Conservation (phyloP, 176 grass and related monocot species). For the sorghum (Sorghum bicolor) region Sorghum_bicolor_NCBIv3 NC_012870.2:70598001-70598500, state of each 20-base stretch:
- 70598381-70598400: constrained; percentile 9
- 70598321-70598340: not conserved
- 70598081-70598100: constrained; percentile 61
- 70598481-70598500: not conserved
- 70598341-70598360: constrained; percentile 13
- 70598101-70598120: constrained; percentile 97
- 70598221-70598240: constrained; percentile 24
- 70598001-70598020: not conserved
- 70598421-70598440: not conserved
- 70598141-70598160: constrained; percentile 65
- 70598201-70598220: constrained; percentile 67
- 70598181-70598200: constrained; percentile 90
- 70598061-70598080: not conserved
- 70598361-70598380: constrained; percentile 11
- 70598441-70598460: not conserved
- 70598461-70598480: not conserved
- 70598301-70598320: not conserved
- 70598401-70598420: constrained; percentile 10
- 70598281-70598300: not conserved
- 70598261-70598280: constrained; percentile 18
- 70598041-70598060: not conserved
- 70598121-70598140: constrained; percentile 79
- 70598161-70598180: constrained; percentile 84
- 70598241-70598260: constrained; percentile 1
- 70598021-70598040: constrained; percentile 12